Evolutionary conservation across 495 filamentous ascomycete species (phyloP).

Genomic region (Xylaria palmicola): DNA sequence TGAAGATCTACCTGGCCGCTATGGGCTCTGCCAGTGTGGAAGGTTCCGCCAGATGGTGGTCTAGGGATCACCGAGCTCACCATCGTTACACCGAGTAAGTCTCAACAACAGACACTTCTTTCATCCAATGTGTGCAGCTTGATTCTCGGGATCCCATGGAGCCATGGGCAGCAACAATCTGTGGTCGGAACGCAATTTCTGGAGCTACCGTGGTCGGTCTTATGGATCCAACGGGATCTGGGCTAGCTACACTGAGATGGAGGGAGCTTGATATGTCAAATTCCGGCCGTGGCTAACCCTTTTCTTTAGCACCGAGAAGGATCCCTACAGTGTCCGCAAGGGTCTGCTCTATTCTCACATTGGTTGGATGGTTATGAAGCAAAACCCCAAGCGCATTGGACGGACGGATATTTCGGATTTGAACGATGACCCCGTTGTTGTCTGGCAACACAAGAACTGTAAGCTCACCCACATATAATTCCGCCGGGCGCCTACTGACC

Average conservation of each 20-base stretch:
- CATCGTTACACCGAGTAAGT: slow-evolving; percentile 88
- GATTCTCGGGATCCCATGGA: not conserved
- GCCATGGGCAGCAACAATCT: not conserved
- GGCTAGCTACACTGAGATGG: too few species aligned
- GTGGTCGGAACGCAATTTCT: too few species aligned
- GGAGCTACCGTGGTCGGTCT: too few species aligned
- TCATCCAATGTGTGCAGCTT: too few species aligned
- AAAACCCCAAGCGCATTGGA: slow-evolving; percentile 90
- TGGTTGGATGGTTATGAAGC: slow-evolving; percentile 91
- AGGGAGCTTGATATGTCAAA: too few species aligned
- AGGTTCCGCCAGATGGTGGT: slow-evolving; percentile 97
- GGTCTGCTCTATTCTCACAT: slow-evolving; percentile 95
- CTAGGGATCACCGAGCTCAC: slow-evolving; percentile 92
- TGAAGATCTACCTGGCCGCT: slow-evolving; percentile 89
- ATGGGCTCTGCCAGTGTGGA: slow-evolving; percentile 94
- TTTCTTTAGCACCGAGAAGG: slow-evolving; percentile 74
- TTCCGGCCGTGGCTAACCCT: not conserved
- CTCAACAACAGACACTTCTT: too few species aligned
- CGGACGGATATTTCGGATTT: slow-evolving; percentile 96
- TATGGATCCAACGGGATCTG: too few species aligned
- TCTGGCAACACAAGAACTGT: slow-evolving; percentile 90
- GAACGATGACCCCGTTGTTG: slow-evolving; percentile 91
- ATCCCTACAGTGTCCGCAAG: slow-evolving; percentile 98
- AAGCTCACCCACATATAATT: not conserved
- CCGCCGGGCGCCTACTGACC: not conserved